phyloP scores from a whole-genome alignment of 495 filamentous ascomycete species.

The Penicillium ucsense region DNA sequence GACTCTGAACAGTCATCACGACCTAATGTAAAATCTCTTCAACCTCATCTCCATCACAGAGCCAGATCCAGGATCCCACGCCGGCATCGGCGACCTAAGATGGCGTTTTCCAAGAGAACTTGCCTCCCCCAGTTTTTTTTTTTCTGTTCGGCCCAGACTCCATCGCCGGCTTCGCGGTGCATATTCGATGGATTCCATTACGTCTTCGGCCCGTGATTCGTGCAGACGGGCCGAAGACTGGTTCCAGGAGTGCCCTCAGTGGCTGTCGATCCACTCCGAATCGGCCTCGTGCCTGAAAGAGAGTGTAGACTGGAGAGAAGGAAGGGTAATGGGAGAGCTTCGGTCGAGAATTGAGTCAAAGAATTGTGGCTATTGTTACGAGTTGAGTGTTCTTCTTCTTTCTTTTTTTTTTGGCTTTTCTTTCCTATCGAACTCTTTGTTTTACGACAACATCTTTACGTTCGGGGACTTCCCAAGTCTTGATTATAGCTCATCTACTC shows the following conservation, averaged over 20 bases:
- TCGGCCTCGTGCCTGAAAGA: not conserved
- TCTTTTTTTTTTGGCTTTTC: not conserved
- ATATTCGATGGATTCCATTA: constrained; percentile 8
- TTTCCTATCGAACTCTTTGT: not conserved
- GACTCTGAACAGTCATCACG: too few relatives aligned
- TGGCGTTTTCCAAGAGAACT: constrained; percentile 1
- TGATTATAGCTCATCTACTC: not conserved
- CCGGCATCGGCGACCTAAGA: constrained; percentile 11
- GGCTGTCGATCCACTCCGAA: constrained; percentile 4
- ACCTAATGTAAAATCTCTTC: too few relatives aligned
- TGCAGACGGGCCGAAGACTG: constrained; percentile 5
- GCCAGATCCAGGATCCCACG: not conserved
- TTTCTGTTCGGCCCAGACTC: not conserved
- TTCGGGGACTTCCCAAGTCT: not conserved
- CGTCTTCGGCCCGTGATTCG: constrained; percentile 11
- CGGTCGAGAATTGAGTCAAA: constrained; percentile 2
- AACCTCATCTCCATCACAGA: too few relatives aligned
- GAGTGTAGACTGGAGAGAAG: not conserved
- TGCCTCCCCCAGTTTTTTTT: constrained; percentile 11
- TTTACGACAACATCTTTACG: too few relatives aligned
- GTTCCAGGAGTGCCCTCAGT: not conserved
- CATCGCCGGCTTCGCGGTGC: not conserved
- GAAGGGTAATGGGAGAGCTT: not conserved
- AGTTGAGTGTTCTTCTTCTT: not conserved
- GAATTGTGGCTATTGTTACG: not conserved